Conservation (phyloP, 805 yeast species). For the Metahyphopichia silvanorum region DNA sequence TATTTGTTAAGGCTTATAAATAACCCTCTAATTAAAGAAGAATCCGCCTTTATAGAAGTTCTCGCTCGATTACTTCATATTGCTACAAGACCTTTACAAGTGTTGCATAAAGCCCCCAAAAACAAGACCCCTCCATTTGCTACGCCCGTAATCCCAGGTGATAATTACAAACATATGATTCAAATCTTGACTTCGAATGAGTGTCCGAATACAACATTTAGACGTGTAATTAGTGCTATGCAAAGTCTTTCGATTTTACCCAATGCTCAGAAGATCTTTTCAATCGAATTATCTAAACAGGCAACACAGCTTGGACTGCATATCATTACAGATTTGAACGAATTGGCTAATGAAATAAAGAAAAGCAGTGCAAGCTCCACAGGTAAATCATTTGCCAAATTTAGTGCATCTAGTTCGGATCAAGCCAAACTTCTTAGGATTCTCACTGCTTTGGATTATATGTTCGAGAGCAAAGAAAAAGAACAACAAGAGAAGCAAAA, state of each 20-base stretch:
- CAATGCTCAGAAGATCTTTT: conserved; percentile 61
- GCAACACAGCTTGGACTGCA: conserved; percentile 59
- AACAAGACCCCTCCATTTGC: conserved; percentile 23
- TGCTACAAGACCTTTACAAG: conserved; percentile 68
- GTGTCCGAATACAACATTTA: conserved; percentile 81
- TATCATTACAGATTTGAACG: conserved; percentile 55
- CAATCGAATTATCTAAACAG: conserved; percentile 59
- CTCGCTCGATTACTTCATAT: conserved; percentile 73
- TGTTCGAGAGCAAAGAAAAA: conserved; percentile 50
- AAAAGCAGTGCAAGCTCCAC: conserved; percentile 40
- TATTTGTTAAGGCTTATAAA: conserved; percentile 60
- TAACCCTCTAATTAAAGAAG: conserved; percentile 63
- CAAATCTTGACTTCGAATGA: conserved; percentile 74
- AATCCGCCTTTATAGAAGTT: conserved; percentile 71
- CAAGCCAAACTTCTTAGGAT: conserved; percentile 87
- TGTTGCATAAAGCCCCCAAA: conserved; percentile 44
- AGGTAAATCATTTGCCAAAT: conserved; percentile 55
- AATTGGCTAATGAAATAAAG: conserved; percentile 40
- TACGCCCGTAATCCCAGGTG: conserved; percentile 63
- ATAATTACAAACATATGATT: conserved; percentile 59
- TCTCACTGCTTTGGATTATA: conserved; percentile 81
- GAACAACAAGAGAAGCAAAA: conserved; percentile 18
- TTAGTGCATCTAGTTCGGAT: conserved; percentile 77
- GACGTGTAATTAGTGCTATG: conserved; percentile 78
- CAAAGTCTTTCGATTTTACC: conserved; percentile 65